phyloP scores from a whole-genome alignment of 163 green algal genomes.

The Scenedesmus sp. region DNA sequence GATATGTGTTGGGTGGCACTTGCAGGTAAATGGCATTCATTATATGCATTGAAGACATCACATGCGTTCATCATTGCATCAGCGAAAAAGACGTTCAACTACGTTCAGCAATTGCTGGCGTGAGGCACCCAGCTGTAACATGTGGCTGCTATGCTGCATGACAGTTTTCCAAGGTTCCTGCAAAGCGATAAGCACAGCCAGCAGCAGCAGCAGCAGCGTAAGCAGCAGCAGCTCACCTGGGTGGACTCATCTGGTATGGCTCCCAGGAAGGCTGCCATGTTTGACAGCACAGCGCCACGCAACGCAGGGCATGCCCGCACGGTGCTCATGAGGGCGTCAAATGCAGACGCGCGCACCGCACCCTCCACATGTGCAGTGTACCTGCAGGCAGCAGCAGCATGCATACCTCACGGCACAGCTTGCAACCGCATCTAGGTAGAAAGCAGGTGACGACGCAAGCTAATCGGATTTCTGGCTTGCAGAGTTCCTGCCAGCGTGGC shows the following conservation, averaged over 20 bases:
- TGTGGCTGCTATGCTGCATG: too few relatives aligned
- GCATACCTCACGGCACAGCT: not conserved
- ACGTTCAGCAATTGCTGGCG: too few relatives aligned
- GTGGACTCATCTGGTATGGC: conserved; percentile 74
- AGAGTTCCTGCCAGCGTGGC: not conserved
- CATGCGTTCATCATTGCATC: too few relatives aligned
- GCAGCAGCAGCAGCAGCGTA: not conserved
- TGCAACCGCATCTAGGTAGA: not conserved
- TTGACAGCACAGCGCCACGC: conserved; percentile 69
- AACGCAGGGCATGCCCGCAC: conserved; percentile 66
- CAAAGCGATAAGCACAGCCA: not conserved
- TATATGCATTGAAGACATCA: too few relatives aligned
- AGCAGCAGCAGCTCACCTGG: conserved; percentile 52
- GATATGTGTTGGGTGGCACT: too few relatives aligned
- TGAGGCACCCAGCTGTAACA: too few relatives aligned
- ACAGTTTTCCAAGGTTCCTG: too few relatives aligned
- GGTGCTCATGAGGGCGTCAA: conserved; percentile 65
- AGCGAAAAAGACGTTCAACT: too few relatives aligned
- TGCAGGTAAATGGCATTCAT: too few relatives aligned
- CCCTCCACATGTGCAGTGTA: conserved; percentile 77
- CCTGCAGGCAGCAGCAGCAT: conserved; percentile 28
- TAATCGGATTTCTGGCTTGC: not conserved
- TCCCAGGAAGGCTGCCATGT: conserved; percentile 61
- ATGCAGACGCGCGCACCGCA: conserved; percentile 58
- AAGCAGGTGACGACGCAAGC: not conserved